These are phyloP conservation scores for Oryza punctata DNA, from an alignment of 176 grass and related monocot genomes.

Conservation along the genomic window DNA sequence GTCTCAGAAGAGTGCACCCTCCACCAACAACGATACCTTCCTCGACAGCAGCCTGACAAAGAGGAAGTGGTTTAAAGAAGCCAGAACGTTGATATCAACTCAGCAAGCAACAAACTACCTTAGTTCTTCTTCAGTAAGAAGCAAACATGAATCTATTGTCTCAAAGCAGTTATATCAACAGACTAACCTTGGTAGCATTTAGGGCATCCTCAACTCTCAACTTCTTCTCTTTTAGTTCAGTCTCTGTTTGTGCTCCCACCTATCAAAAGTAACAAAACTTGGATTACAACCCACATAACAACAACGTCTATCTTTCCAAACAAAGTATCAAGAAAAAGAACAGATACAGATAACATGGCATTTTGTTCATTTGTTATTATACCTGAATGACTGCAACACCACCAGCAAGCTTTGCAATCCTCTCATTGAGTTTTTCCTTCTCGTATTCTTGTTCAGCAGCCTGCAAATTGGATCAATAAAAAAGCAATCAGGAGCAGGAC, in stretches of 20 bases:
- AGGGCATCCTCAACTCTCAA: conserved; percentile 99
- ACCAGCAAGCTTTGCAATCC: conserved; percentile 96
- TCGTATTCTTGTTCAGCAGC: conserved; percentile 91
- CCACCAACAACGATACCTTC: conserved; percentile 99
- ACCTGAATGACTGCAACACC: conserved; percentile 99
- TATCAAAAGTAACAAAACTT: conserved; percentile 38
- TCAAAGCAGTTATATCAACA: neutral
- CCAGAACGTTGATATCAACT: neutral
- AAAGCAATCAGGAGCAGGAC: neutral
- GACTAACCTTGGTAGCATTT: conserved; percentile 86
- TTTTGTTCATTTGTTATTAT: neutral
- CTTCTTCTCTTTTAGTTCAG: conserved; percentile 97
- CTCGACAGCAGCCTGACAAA: conserved; percentile 85
- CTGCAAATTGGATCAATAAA: conserved; percentile 49
- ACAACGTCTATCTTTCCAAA: neutral
- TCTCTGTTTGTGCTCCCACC: conserved; percentile 99
- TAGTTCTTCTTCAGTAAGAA: neutral
- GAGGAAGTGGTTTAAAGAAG: neutral
- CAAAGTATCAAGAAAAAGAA: neutral
- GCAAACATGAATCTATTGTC: conserved; percentile 12
- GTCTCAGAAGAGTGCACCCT: conserved; percentile 90
- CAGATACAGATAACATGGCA: neutral
- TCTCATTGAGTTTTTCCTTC: conserved; percentile 98
- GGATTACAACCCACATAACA: conserved; percentile 3
- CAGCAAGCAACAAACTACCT: neutral